Base-by-base conservation (phyloP, 2,329 filamentous ascomycete species). In the Thelonectria rubi region DNA sequence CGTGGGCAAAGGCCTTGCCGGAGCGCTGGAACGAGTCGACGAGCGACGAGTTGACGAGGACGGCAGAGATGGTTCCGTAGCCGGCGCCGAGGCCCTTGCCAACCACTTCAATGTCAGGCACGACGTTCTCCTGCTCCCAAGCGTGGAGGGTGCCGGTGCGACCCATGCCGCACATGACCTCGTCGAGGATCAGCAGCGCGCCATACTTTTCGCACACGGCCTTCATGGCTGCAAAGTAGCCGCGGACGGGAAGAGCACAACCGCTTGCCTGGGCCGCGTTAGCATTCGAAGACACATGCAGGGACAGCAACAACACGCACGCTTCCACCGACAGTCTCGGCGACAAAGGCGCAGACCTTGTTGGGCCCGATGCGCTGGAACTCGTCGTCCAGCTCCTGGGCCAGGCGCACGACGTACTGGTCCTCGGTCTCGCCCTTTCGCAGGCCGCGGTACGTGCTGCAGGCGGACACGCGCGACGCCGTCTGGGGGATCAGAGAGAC, bases 161-260 rank as follows among this genome's bases (percentile, higher is more conserved):
- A 3, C 88, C 88, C 75, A 86, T 85, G 10, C 88, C 88, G 51
- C 84, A 89, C 89, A 93, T 92, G 61, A 93, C 83, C 72, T 87
- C 83, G 57, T 87, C 85, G 0, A 86, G 64, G n/a, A 86, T 79
- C 5, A 88, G 76, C 2, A 89, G 77, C 0, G 83, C 82, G 2
- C 82, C 84, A 58, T 88, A 76, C 56, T 81, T 81, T 20, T 84
- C 78, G 70, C 87, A 89, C 0, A 90, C 77, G 0, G 73, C 70
- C 53, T 81, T 79, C 60, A 87, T 78, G 9, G 81, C 83, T n/a
- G 77, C 70, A 42, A 58, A 63, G 20, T 60, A 63, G 2, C 52
- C 43, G 5, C 34, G 47, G 43, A 68, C 9, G 0, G 68, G 65
- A 30, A 64, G 60, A 3, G 63, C 68, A 20, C 68, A 71, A 2